Conservation (phyloP, 768 basidiomycete genomes). For the Rhodocollybia butyracea region DNA sequence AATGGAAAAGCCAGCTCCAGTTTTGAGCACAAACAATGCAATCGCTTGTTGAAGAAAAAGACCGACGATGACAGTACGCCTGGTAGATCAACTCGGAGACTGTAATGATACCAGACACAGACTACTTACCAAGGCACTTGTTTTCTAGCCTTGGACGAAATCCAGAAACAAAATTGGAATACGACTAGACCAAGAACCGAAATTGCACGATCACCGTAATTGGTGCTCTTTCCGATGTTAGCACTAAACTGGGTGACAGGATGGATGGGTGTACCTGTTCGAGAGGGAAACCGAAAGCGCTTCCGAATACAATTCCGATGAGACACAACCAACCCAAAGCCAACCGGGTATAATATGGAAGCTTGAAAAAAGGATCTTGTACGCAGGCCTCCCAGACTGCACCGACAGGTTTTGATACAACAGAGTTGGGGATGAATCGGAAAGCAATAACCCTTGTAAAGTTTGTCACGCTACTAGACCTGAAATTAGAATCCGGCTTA, state of each 20-base stretch:
- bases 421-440: slow-evolving; percentile 75
- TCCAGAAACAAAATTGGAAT: slow-evolving; percentile 76
- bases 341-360: slow-evolving; percentile 51
- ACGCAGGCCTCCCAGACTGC: slow-evolving; percentile 68
- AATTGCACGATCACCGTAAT: slow-evolving; percentile 79
- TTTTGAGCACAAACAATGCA: slow-evolving; percentile 88
- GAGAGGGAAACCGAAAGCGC: slow-evolving; percentile 79
- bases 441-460: slow-evolving; percentile 66
- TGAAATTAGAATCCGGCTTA: no score
- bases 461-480: neutral
- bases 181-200: slow-evolving; percentile 76
- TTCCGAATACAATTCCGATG: slow-evolving; percentile 76
- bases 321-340: slow-evolving; percentile 74
- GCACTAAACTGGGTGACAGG: neutral
- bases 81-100: slow-evolving; percentile 20
- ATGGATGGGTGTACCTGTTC: slow-evolving; percentile 36
- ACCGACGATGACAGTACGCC: slow-evolving; percentile 87
- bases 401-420: slow-evolving; percentile 67
- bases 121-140: slow-evolving; percentile 65
- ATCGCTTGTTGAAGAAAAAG: slow-evolving; percentile 82
- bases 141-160: slow-evolving; percentile 58
- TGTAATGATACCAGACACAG: neutral
- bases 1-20: slow-evolving; percentile 74
- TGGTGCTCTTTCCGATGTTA: slow-evolving; percentile 38
- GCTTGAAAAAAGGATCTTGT: slow-evolving; percentile 62